Conservation (phyloP, 139 green algal genomes). For the Eudorina sp. region DNA sequence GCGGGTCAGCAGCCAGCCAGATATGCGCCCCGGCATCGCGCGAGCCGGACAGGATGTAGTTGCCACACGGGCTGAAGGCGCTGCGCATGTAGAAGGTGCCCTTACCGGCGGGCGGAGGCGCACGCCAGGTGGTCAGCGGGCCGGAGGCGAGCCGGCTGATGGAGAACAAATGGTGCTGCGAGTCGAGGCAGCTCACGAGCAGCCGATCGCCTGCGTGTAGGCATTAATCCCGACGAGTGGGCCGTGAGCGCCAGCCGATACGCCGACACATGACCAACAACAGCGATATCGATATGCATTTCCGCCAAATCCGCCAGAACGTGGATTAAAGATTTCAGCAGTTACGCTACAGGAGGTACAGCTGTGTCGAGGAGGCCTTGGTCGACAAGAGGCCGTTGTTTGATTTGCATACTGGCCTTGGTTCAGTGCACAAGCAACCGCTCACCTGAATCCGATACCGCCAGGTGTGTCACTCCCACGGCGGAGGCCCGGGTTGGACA, state of each 20-base stretch:
- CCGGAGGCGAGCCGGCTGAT: neutral
- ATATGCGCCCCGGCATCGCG: slow-evolving; percentile 16
- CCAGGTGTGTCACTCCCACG: slow-evolving; percentile 25
- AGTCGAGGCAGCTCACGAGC: slow-evolving; percentile 34
- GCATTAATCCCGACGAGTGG: no score
- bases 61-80: slow-evolving; percentile 35
- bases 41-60: slow-evolving; percentile 30
- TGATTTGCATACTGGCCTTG: no score
- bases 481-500: neutral
- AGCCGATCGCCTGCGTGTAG: slow-evolving; percentile 37
- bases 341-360: neutral
- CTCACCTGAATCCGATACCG: neutral
- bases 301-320: no score
- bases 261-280: no score
- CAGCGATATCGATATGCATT: no score
- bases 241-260: no score
- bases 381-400: no score
- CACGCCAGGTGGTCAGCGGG: slow-evolving; percentile 5
- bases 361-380: no score
- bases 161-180: slow-evolving; percentile 23
- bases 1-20: neutral
- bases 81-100: slow-evolving; percentile 30
- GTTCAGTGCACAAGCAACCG: no score
- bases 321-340: no score
- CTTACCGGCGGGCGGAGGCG: neutral